Evolutionary conservation across 768 basidiomycete genomes (phyloP).

Genomic region (Arthromyces matolae): DNA sequence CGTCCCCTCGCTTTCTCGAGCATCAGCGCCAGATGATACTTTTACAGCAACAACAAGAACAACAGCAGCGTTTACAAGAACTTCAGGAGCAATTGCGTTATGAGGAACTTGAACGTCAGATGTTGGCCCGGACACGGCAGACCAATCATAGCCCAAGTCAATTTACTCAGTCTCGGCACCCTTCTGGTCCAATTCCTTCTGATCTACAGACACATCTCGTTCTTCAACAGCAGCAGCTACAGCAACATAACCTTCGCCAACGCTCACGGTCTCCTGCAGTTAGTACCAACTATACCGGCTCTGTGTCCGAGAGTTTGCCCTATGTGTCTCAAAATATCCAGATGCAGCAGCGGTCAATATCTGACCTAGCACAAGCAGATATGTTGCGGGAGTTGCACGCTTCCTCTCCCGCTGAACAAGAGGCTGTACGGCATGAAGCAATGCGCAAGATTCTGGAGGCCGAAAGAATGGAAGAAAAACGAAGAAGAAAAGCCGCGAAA

Average conservation of each 20-base stretch:
- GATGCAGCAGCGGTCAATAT: constrained; percentile 71
- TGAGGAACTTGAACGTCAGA: constrained; percentile 65
- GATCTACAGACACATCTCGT: constrained; percentile 44
- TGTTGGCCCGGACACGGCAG: constrained; percentile 44
- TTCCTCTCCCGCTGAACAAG: constrained; percentile 55
- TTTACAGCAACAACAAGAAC: constrained; percentile 65
- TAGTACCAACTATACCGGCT: constrained; percentile 28
- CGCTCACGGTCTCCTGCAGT: constrained; percentile 42
- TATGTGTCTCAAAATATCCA: constrained; percentile 63
- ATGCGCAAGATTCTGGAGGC: constrained; percentile 90
- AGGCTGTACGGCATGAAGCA: constrained; percentile 70
- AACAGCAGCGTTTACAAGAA: constrained; percentile 55
- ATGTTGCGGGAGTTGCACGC: constrained; percentile 63
- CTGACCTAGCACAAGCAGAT: constrained; percentile 71
- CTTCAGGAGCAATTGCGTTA: constrained; percentile 61
- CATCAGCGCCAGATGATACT: constrained; percentile 68
- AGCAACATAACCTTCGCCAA: constrained; percentile 44
- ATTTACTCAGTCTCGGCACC: constrained; percentile 38
- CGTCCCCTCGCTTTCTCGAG: constrained; percentile 77
- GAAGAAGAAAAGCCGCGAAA: constrained; percentile 77
- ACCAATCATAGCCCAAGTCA: constrained; percentile 27
- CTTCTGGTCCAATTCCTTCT: constrained; percentile 43
- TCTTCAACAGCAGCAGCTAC: constrained; percentile 45
- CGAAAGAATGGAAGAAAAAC: constrained; percentile 82
- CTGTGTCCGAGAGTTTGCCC: constrained; percentile 51